Evolutionary conservation across 1,284 basidiomycete species (phyloP).

Genomic region (Mycena citricolor): DNA sequence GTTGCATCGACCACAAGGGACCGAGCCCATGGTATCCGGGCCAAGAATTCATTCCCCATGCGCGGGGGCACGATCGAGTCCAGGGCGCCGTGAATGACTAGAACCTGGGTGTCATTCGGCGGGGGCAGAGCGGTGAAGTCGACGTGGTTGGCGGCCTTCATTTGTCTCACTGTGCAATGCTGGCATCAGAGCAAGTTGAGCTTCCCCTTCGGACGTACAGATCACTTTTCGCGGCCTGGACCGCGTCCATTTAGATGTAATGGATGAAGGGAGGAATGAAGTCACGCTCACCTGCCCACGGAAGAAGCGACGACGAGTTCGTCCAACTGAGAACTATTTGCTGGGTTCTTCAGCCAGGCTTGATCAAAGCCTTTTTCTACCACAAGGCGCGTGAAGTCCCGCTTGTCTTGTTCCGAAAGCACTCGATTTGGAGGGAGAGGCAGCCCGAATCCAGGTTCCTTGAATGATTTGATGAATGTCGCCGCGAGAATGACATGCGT

Average conservation of each 20-base stretch:
- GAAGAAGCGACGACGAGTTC: no score
- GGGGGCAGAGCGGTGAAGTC: slow-evolving; percentile 34
- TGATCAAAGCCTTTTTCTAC: slow-evolving; percentile 37
- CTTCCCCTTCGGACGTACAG: no score
- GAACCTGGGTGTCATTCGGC: slow-evolving; percentile 31
- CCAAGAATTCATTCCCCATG: slow-evolving; percentile 33
- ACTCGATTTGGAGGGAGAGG: no score
- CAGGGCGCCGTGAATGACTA: slow-evolving; percentile 43
- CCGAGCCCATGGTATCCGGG: slow-evolving; percentile 37
- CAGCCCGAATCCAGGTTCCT: no score
- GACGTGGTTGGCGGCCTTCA: slow-evolving; percentile 27
- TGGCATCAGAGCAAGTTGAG: no score
- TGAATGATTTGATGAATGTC: no score
- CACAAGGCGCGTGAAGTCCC: no score
- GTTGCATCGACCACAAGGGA: slow-evolving; percentile 36
- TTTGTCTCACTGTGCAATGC: slow-evolving; percentile 12
- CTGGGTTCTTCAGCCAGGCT: slow-evolving; percentile 35
- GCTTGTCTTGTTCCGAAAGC: no score
- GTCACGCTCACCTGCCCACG: no score
- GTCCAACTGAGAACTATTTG: slow-evolving; percentile 31
- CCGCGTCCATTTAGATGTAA: no score
- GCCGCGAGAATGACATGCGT: slow-evolving; percentile 42
- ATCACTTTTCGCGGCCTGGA: no score
- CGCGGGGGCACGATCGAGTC: slow-evolving; percentile 38
- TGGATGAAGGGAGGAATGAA: no score